A percentile compares a stretch with the other conserved stretches of the same genome.
Evolutionary conservation across 768 basidiomycete species (phyloP).

Genomic region (Tricholoma hemisulphureum): DNA sequence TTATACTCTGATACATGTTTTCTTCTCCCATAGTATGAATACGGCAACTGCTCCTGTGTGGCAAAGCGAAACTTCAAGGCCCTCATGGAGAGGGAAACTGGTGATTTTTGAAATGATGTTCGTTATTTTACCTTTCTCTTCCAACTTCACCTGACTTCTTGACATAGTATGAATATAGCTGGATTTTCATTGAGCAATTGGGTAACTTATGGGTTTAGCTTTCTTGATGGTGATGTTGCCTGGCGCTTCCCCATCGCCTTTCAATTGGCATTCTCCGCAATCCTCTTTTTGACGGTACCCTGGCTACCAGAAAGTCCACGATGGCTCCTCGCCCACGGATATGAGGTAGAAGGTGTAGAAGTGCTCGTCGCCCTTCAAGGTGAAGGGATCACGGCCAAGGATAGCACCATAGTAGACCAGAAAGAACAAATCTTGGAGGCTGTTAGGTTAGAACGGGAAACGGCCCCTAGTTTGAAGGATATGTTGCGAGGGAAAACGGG

Average conservation of each 20-base stretch:
- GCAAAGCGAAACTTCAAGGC: constrained; percentile 52
- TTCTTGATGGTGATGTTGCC: constrained; percentile 38
- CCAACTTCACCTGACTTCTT: not conserved
- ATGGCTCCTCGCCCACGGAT: constrained; percentile 48
- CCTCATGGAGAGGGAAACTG: constrained; percentile 45
- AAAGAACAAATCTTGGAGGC: constrained; percentile 44
- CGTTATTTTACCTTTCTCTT: constrained; percentile 7
- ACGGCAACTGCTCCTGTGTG: constrained; percentile 51
- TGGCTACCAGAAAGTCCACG: constrained; percentile 50
- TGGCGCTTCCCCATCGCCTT: constrained; percentile 54
- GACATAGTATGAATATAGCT: constrained; percentile 45
- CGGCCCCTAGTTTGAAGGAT: constrained; percentile 40
- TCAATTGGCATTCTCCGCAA: too few relatives aligned
- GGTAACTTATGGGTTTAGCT: constrained; percentile 55
- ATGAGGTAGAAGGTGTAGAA: constrained; percentile 39
- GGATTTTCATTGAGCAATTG: constrained; percentile 52
- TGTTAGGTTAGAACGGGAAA: constrained; percentile 42
- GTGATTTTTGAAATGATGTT: constrained; percentile 52
- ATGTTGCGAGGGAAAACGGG: constrained; percentile 41
- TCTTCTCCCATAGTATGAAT: constrained; percentile 38
- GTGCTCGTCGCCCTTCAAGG: constrained; percentile 46
- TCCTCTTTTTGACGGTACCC: constrained; percentile 40
- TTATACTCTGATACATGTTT: not conserved
- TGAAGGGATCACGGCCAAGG: constrained; percentile 30
- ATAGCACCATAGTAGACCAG: constrained; percentile 38